Evolutionary conservation across 2,329 filamentous ascomycete genomes (phyloP), one percentile per base, ranked within the genome.

Genomic region (Ustulina deusta): DNA sequence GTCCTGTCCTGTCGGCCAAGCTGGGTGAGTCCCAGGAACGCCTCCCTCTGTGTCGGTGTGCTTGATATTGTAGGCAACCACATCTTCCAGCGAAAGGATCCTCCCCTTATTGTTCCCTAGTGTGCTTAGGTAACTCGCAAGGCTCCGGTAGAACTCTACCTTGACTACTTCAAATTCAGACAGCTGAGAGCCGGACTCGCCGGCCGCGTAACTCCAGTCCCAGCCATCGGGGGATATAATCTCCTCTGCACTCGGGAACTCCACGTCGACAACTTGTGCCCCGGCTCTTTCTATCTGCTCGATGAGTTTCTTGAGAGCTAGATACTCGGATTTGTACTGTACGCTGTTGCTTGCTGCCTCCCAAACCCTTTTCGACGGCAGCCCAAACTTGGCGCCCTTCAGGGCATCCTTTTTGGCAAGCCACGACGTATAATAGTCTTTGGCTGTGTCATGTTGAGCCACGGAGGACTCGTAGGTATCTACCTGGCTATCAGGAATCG

Each of bases 91-190:
- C 22, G 58, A 52, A 6, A 44, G 36, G 22, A 61, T 61, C 22
- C 7, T 60, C 15, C 22, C 25, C 25, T 42, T 44, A 22, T 61
- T 61, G 22, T 56, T 38, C 29, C 40, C 42, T 15, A 63, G 61
- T 42, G 32, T 56, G 42, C 52, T 20, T 17, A 56, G 32, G 25
- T 63, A 57, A 38, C 9, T 38, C 5, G 9, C 2, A 27, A 63
- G 61, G 34, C 42, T 63, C 2, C 34, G 40, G 34, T 61, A 61
- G 15, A 61, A 61, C 25, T 61, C 58, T 34, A 61, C 36, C 36
- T 61, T 61, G 11, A 61, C 58, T 5, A 61, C 48, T 54, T 61
- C 48, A 25, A 61, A 61, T 52, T 61, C 58, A 22, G 58, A 61
- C 22, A 61, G 25, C 38, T 17, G 58, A 34, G 58, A 61, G 10